Percentiles rank a stretch among this genome's conserved stretches.
Evolutionary conservation across 331 rosid species (phyloP).

Genomic region (Quercus tomentella): DNA sequence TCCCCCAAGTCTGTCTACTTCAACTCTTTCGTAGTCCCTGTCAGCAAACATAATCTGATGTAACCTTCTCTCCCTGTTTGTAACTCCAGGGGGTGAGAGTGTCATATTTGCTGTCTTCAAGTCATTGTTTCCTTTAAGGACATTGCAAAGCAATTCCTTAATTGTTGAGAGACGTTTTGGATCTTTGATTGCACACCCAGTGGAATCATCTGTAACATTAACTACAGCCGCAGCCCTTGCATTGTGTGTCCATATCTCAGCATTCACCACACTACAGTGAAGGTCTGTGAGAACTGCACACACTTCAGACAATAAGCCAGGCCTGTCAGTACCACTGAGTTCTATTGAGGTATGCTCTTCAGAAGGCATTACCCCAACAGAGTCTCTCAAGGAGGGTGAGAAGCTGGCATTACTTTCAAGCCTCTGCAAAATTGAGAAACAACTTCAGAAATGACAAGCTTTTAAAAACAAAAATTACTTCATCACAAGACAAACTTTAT

Average conservation of each 20-base stretch:
- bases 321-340: constrained; percentile 89
- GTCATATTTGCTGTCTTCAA: constrained; percentile 67
- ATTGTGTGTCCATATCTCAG: constrained; percentile 97
- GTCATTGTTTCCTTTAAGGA: constrained; percentile 66
- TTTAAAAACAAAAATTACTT: neutral
- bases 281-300: constrained; percentile 94
- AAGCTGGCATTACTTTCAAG: constrained; percentile 75
- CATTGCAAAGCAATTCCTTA: constrained; percentile 78
- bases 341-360: constrained; percentile 93
- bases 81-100: constrained; percentile 71
- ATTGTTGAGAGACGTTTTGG: constrained; percentile 56
- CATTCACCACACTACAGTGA: constrained; percentile 77
- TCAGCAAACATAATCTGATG: constrained; percentile 98
- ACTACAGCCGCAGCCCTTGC: constrained; percentile 89
- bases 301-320: constrained; percentile 92
- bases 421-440: constrained; percentile 45
- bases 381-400: constrained; percentile 69
- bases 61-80: constrained; percentile 75
- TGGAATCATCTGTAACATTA: constrained; percentile 68
- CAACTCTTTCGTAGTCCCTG: constrained; percentile 81
- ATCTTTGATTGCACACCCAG: constrained; percentile 68
- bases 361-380: constrained; percentile 85
- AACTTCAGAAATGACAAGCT: constrained; percentile 8
- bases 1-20: constrained; percentile 31
- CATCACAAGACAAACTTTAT: neutral